These are phyloP conservation scores for Nemania bipapillata DNA, from an alignment of 2,329 filamentous ascomycete genomes.

Conservation along the genomic window DNA sequence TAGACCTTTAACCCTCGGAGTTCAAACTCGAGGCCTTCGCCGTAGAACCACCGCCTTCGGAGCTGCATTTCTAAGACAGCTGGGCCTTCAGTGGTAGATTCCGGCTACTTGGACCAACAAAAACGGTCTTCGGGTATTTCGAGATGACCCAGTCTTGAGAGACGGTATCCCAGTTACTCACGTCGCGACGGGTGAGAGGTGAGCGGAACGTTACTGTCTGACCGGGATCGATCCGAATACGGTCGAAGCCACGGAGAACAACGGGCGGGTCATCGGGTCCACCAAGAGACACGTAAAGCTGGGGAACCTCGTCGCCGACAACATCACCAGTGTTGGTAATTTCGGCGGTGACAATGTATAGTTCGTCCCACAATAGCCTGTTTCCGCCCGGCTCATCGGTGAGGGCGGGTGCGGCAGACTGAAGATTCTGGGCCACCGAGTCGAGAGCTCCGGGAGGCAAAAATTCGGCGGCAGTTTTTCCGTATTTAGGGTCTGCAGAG, in stretches of 20 bases:
- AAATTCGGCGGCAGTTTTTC: slow-evolving; percentile 66
- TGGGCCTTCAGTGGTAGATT: slow-evolving; percentile 59
- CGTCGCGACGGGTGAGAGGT: slow-evolving; percentile 78
- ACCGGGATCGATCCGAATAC: slow-evolving; percentile 77
- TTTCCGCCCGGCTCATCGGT: slow-evolving; percentile 71
- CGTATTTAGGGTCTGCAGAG: slow-evolving; percentile 69
- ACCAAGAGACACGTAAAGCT: slow-evolving; percentile 84
- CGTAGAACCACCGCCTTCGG: neutral
- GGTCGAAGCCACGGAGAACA: slow-evolving; percentile 82
- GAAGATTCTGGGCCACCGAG: slow-evolving; percentile 66
- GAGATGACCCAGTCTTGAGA: slow-evolving; percentile 86
- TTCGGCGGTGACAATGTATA: slow-evolving; percentile 74
- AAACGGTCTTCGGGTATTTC: slow-evolving; percentile 63
- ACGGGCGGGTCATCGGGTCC: slow-evolving; percentile 75
- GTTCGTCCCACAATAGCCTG: slow-evolving; percentile 71
- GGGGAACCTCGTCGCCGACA: slow-evolving; percentile 76
- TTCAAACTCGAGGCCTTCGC: neutral
- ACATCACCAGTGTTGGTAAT: slow-evolving; percentile 76
- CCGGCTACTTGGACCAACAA: slow-evolving; percentile 66
- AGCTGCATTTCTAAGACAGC: slow-evolving; percentile 15
- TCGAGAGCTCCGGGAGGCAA: slow-evolving; percentile 69
- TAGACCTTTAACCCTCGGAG: neutral
- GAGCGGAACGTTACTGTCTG: slow-evolving; percentile 72
- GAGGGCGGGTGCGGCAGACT: slow-evolving; percentile 54
- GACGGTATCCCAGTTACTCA: slow-evolving; percentile 85